These are phyloP conservation scores for Eragrostis curvula DNA, from an alignment of 176 grass and related monocot species.

Conservation along the genomic window DNA sequence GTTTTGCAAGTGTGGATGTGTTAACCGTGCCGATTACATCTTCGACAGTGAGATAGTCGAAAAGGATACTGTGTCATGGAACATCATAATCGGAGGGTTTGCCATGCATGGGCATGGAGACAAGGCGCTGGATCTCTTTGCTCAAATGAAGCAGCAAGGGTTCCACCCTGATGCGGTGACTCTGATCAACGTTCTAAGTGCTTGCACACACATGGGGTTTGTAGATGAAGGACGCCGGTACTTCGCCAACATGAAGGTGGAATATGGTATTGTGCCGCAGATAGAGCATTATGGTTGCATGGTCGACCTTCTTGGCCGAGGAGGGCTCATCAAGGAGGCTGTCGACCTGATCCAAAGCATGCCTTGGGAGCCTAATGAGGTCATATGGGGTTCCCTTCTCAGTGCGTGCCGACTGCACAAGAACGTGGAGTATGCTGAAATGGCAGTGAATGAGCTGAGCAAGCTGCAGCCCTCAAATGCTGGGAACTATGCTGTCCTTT, in stretches of 20 bases:
- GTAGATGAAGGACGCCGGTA: constrained; percentile 52
- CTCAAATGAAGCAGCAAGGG: constrained; percentile 67
- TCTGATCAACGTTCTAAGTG: constrained; percentile 66
- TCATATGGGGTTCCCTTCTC: constrained; percentile 77
- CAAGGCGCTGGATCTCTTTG: constrained; percentile 60
- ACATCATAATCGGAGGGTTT: constrained; percentile 78
- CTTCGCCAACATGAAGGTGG: constrained; percentile 65
- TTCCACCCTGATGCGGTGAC: constrained; percentile 68
- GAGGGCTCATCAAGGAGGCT: constrained; percentile 65
- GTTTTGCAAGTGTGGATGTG: constrained; percentile 79
- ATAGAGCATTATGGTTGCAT: constrained; percentile 87
- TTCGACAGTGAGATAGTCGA: constrained; percentile 65
- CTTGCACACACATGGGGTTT: constrained; percentile 71
- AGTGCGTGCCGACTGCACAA: constrained; percentile 80
- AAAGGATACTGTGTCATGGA: constrained; percentile 76
- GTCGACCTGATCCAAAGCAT: constrained; percentile 59
- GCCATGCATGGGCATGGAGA: constrained; percentile 76
- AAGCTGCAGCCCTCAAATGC: constrained; percentile 62
- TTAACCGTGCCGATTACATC: constrained; percentile 57
- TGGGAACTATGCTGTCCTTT: constrained; percentile 72
- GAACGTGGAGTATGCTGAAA: constrained; percentile 67
- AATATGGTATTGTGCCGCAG: constrained; percentile 58
- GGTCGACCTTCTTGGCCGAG: constrained; percentile 74
- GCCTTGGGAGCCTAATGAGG: constrained; percentile 67
- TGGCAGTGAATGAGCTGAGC: constrained; percentile 60